Evolutionary conservation across 2,329 filamentous ascomycete species (phyloP), one percentile per base, ranked within the genome.

Genomic region (Penicillium sp.): DNA sequence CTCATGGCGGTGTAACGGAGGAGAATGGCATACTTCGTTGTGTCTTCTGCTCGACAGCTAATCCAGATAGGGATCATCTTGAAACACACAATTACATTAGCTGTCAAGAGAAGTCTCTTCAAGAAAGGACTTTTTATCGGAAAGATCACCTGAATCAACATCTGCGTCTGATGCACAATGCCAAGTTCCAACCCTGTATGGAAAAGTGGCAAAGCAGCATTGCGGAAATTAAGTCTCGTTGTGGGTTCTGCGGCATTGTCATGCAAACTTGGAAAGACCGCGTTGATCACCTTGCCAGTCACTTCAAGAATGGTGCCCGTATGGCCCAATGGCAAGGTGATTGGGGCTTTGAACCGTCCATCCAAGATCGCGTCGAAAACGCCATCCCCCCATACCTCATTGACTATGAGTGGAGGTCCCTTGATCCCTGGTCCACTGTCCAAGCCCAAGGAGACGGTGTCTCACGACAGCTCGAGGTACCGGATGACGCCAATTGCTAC

Each of bases 131-230:
- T 0, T 87, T 87, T 69, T 87, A 85, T 66, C 78, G 85, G 27
- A 87, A 87, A 70, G 85, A 87, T 65, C 85, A 87, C 66, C 77
- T 87, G 13, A 81, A 84, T 51, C 85, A 87, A 66, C 85, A 87
- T 69, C 72, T 87, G 35, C 79, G 84, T 37, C 73, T 87, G 54
- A 85, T 87, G 78, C 85, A 87, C 66, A 79, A 80, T 60, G 82
- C 81, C 64, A 84, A 83, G 62, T 81, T 86, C 70, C 78, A 77
- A 2, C 64, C 77, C 1, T 79, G 76, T 54, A 87, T 87, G 84
- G 82, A 87, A 27, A 74, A 75, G 39, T 87, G 85, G 85, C 85
- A 84, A 67, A 82, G 82, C 31, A 80, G 81, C 51, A 82, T 81
- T 4, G 79, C 79, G 16, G 79, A 82, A 52, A 80, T 87, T 65